Evolutionary conservation across 2,329 filamentous ascomycete species (phyloP).

Genomic region (Aspergillus sp.): DNA sequence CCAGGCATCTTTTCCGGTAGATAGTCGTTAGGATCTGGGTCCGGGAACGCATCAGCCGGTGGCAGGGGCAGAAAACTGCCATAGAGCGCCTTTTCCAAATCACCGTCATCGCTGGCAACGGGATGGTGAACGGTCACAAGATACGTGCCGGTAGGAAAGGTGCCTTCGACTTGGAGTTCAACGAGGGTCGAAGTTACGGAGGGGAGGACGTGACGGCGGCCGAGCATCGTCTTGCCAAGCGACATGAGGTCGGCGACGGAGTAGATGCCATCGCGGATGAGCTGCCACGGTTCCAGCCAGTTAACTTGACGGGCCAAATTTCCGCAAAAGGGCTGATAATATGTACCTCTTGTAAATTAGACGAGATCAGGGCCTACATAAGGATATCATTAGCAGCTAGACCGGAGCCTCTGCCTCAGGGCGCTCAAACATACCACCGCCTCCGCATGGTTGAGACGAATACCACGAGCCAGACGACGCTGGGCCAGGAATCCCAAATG

Average conservation of each 20-base stretch:
- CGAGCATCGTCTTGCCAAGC: conserved; percentile 84
- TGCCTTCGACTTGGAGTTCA: conserved; percentile 89
- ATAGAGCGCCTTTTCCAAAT: conserved; percentile 79
- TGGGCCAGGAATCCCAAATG: conserved; percentile 84
- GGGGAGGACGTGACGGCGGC: conserved; percentile 81
- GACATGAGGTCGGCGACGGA: conserved; percentile 89
- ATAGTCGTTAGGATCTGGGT: conserved; percentile 58
- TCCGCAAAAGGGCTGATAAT: too few species aligned
- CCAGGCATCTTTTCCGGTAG: conserved; percentile 64
- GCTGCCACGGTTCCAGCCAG: conserved; percentile 33
- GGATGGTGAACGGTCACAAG: conserved; percentile 91
- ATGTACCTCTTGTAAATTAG: conserved; percentile 72
- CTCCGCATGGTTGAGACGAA: conserved; percentile 84
- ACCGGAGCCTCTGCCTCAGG: neutral
- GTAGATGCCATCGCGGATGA: conserved; percentile 93
- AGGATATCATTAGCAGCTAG: conserved; percentile 4
- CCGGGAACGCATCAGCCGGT: conserved; percentile 56
- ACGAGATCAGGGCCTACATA: conserved; percentile 54
- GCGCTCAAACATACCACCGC: conserved; percentile 52
- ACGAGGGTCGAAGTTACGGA: conserved; percentile 69
- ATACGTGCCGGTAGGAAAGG: conserved; percentile 83
- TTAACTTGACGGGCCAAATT: too few species aligned
- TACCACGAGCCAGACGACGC: conserved; percentile 74
- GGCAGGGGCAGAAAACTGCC: conserved; percentile 84
- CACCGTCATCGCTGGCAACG: conserved; percentile 74